A percentile compares a stretch with the other conserved stretches of the same genome.
These are phyloP conservation scores for Sphagnum fallax DNA, from an alignment of 228 moss, liverwort and hornwort genomes.

Conservation along the genomic window DNA sequence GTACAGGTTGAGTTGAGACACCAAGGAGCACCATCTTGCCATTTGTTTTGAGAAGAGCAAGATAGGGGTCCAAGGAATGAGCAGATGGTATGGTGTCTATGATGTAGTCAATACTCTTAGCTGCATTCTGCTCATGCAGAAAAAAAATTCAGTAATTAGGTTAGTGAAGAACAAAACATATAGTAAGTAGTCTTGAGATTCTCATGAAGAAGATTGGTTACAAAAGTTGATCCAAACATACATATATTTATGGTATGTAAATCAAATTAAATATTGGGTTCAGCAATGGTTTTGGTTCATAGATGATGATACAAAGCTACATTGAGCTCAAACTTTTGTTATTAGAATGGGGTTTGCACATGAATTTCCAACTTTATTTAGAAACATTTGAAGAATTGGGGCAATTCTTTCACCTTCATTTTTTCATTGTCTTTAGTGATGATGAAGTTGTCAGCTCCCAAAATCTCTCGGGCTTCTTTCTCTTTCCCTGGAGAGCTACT, in stretches of 20 bases:
- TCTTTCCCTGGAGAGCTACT: slow-evolving; percentile 33
- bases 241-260: not conserved
- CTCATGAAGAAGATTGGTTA: not conserved
- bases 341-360: too few species aligned
- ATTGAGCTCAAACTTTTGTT: not conserved
- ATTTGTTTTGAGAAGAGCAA: slow-evolving; percentile 22
- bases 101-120: slow-evolving; percentile 31
- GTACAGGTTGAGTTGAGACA: slow-evolving; percentile 12
- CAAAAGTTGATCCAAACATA: not conserved
- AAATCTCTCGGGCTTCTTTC: slow-evolving; percentile 18
- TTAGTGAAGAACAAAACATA: not conserved
- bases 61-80: slow-evolving; percentile 24
- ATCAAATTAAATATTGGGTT: not conserved
- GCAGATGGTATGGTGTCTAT: slow-evolving; percentile 17
- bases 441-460: slow-evolving; percentile 44
- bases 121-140: slow-evolving; percentile 2
- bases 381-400: too few species aligned
- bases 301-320: not conserved
- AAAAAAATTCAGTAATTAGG: not conserved
- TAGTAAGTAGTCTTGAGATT: not conserved
- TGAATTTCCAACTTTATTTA: too few species aligned
- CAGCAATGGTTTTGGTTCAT: not conserved
- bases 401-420: slow-evolving; percentile 16
- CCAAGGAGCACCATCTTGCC: slow-evolving; percentile 39
- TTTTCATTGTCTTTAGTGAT: slow-evolving; percentile 24